Evolutionary conservation across 257 asterid genomes (phyloP).

Genomic region (Solanum rostratum): DNA sequence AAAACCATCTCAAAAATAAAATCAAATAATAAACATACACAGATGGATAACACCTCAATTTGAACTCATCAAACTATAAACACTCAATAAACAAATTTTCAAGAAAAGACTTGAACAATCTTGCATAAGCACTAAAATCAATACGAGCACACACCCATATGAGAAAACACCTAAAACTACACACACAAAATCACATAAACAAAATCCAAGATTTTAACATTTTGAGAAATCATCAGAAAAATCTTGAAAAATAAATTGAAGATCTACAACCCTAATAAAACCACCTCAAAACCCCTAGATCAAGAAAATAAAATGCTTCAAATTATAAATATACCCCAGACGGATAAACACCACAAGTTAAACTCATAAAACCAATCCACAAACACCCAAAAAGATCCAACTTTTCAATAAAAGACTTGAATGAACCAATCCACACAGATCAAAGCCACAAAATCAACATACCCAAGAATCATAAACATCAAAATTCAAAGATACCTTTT

Average conservation of each 20-base stretch:
- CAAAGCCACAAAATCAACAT: background rate
- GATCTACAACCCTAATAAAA: background rate
- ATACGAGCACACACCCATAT: background rate
- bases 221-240: background rate
- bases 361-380: background rate
- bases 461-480: background rate
- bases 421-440: background rate
- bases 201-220: background rate
- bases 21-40: too few relatives aligned
- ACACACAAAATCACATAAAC: background rate
- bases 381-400: background rate
- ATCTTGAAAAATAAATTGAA: background rate
- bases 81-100: background rate
- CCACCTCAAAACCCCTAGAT: background rate
- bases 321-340: too few relatives aligned
- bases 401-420: background rate
- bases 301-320: background rate
- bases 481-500: conserved; percentile 10
- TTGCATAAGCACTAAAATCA: background rate
- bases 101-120: too few relatives aligned
- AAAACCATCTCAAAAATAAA: too few relatives aligned
- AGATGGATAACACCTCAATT: too few relatives aligned
- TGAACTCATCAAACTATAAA: background rate
- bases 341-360: too few relatives aligned
- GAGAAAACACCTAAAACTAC: background rate